A percentile compares a stretch with the other conserved stretches of the same genome.
Evolutionary conservation across 805 yeast genomes (phyloP).

Genomic region (Cyberlindnera xylosilytica): DNA sequence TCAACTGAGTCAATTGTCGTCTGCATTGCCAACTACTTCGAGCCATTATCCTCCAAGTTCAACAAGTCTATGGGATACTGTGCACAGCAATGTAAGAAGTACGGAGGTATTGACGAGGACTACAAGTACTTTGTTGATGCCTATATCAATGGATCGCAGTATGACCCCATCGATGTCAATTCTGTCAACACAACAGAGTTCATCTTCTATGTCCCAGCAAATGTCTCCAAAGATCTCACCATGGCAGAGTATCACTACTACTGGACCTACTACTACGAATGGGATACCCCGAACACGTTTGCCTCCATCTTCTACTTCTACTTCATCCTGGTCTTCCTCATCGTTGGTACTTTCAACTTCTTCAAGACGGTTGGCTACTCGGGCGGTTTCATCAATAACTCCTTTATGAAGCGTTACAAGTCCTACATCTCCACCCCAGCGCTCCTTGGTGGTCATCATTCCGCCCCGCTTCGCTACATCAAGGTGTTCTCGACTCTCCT

Average conservation of each 20-base stretch:
- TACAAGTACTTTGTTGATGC: slow-evolving; percentile 23
- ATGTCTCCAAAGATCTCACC: neutral
- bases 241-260: neutral
- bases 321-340: slow-evolving; percentile 36
- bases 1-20: slow-evolving; percentile 11
- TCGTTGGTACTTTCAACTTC: slow-evolving; percentile 32
- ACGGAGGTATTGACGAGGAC: neutral
- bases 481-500: slow-evolving; percentile 15
- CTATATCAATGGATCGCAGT: slow-evolving; percentile 30
- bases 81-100: neutral
- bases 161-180: slow-evolving; percentile 9
- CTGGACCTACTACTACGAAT: slow-evolving; percentile 10
- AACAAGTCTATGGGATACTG: slow-evolving; percentile 8
- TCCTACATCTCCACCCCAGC: slow-evolving; percentile 21
- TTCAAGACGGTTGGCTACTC: slow-evolving; percentile 22
- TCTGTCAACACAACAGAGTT: slow-evolving; percentile 2
- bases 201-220: slow-evolving; percentile 9
- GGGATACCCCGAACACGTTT: slow-evolving; percentile 18
- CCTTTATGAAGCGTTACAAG: slow-evolving; percentile 15
- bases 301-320: slow-evolving; percentile 33
- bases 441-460: slow-evolving; percentile 16
- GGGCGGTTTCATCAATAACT: slow-evolving; percentile 13
- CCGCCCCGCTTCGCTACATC: slow-evolving; percentile 1
- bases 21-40: slow-evolving; percentile 13
- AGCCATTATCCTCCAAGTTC: slow-evolving; percentile 12